phyloP scores from a whole-genome alignment of 768 basidiomycete species.

The Chiua virens region DNA sequence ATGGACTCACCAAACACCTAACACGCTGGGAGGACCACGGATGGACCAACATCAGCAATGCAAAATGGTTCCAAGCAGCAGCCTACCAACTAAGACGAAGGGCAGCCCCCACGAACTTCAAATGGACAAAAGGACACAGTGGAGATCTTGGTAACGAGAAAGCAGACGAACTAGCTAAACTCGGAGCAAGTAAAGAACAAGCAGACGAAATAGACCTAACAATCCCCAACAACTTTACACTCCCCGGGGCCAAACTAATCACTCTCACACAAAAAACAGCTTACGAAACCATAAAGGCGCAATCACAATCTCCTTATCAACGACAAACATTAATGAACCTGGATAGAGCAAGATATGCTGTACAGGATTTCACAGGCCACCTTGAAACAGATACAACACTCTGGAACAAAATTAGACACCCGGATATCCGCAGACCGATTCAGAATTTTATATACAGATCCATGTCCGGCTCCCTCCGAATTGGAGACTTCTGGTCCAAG shows the following conservation, averaged over 20 bases:
- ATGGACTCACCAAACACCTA: too few relatives aligned
- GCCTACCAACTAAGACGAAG: slow-evolving; percentile 8
- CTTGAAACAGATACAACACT: slow-evolving; percentile 7
- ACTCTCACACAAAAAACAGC: slow-evolving; percentile 15
- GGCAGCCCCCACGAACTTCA: slow-evolving; percentile 15
- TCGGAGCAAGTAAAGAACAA: slow-evolving; percentile 6
- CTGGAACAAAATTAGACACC: slow-evolving; percentile 9
- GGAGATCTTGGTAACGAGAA: slow-evolving; percentile 20
- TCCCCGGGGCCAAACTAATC: slow-evolving; percentile 13
- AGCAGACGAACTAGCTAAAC: slow-evolving; percentile 21
- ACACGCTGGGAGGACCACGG: too few relatives aligned
- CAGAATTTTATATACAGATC: slow-evolving; percentile 25
- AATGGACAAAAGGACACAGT: slow-evolving; percentile 28
- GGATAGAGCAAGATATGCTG: neutral
- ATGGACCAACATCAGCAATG: too few relatives aligned
- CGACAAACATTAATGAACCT: slow-evolving; percentile 1
- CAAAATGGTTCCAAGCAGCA: too few relatives aligned
- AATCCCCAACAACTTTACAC: neutral
- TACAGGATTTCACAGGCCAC: neutral
- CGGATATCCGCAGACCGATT: slow-evolving; percentile 6
- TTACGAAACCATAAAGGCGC: slow-evolving; percentile 9
- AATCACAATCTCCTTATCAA: neutral
- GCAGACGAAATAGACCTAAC: slow-evolving; percentile 8
- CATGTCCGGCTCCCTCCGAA: slow-evolving; percentile 23
- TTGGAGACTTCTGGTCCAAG: slow-evolving; percentile 28